Evolutionary conservation across 768 basidiomycete species (phyloP), one percentile per base, ranked within the genome.

Genomic region (Fistulinella prunicolor): DNA sequence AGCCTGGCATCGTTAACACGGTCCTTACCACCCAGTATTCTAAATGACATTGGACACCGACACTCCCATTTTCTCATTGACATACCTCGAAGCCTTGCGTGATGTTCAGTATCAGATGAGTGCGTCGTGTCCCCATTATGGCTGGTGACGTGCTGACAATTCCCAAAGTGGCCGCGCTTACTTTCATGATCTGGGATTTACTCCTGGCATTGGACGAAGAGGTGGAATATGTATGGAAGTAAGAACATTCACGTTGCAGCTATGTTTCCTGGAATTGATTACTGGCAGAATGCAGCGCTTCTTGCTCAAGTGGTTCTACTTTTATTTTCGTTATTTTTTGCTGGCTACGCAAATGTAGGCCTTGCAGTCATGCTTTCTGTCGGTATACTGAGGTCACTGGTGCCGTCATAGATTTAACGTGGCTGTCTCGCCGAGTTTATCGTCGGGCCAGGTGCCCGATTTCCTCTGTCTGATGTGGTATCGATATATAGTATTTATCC

Each of bases 161-260:
- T 5, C 2, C 16, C 1, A 41, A 48, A 56, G 70, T 63, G 28
- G 63, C 67, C 1, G 58, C 62, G 3, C 35, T 63, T 35, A 43
- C 47, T 7, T 49, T 71, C 21, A 41, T 60, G 39, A 48, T 64
- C 8, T 68, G 61, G 48, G 70, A 71, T 23, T 44, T 55, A 14
- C 16, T 67, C 4, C 44, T 62, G 36, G 61, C 57, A 4, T 51
- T 61, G 21, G 54, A 48, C 21, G 56, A 49, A 13, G 35, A 36
- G 41, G 49, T 60, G 1, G 61, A 60, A 28, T 54, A 58, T 20
- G 36, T 70, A 21, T 71, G 69, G 67, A 53, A 52, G 70, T 72
- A 46, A 53, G 38, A 10, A 19, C 20, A 17, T 26, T 1, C 13
- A 17, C 28, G 6, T n/a, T n/a, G 20, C 8, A 19, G 6, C 4